phyloP scores from a whole-genome alignment of 1,139 yeast genomes.

The Geotrichum bryndzae region DNA sequence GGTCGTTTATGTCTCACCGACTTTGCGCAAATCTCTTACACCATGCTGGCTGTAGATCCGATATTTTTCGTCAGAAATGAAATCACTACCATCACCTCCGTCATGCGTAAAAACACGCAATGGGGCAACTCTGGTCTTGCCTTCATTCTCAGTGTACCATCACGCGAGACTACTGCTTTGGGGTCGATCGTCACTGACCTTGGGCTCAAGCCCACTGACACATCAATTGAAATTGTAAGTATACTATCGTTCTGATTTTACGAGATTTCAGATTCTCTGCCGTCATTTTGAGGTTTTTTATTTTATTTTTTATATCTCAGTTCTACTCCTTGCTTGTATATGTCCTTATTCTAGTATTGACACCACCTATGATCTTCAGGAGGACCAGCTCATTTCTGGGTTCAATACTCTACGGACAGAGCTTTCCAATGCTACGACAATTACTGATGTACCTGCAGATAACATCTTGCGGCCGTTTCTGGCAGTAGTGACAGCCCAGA shows the following conservation, averaged over 20 bases:
- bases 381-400: constrained; percentile 70
- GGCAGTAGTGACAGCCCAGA: constrained; percentile 71
- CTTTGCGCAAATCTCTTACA: no score
- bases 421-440: constrained; percentile 49
- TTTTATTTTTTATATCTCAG: background rate
- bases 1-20: background rate
- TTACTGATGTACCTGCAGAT: constrained; percentile 59
- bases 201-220: constrained; percentile 28
- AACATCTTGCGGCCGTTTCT: constrained; percentile 81
- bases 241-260: background rate
- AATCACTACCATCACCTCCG: constrained; percentile 78
- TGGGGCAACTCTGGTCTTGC: constrained; percentile 85
- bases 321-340: background rate
- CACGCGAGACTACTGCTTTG: background rate
- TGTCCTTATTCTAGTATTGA: background rate
- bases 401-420: constrained; percentile 73
- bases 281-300: background rate
- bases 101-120: constrained; percentile 81
- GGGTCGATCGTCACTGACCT: constrained; percentile 28
- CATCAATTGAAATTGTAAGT: background rate
- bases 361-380: constrained; percentile 24
- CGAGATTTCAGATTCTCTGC: background rate
- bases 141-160: constrained; percentile 58
- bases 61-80: constrained; percentile 81
- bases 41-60: constrained; percentile 55